A percentile compares a stretch with the other conserved stretches of the same genome.
phyloP scores from a whole-genome alignment of 2,329 filamentous ascomycete species.

The Aspergillus sp. region DNA sequence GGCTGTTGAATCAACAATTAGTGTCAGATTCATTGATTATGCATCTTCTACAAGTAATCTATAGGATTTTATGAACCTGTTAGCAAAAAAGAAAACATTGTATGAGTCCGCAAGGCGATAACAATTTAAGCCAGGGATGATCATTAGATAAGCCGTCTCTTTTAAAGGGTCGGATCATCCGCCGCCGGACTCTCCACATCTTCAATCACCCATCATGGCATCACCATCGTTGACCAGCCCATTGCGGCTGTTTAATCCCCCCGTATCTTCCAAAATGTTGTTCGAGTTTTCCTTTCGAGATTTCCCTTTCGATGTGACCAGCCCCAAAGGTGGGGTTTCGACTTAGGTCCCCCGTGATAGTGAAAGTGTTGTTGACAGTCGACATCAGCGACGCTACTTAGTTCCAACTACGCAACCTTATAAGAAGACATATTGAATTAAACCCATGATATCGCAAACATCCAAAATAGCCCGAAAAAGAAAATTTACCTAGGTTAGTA shows the following conservation, averaged over 20 bases:
- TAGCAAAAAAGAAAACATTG: background rate
- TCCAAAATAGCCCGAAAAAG: background rate
- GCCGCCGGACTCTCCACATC: background rate
- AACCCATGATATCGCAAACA: background rate
- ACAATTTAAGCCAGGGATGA: background rate
- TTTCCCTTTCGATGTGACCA: conserved; percentile 14
- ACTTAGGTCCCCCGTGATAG: conserved; percentile 22
- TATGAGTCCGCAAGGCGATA: background rate
- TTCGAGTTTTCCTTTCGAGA: conserved; percentile 1
- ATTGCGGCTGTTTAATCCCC: conserved; percentile 14
- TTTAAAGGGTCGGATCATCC: conserved; percentile 1
- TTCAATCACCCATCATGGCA: conserved; percentile 24
- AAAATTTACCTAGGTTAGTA: background rate
- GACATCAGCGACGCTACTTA: conserved; percentile 12
- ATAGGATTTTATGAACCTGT: background rate
- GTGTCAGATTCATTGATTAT: background rate
- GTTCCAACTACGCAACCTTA: background rate
- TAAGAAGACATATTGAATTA: background rate
- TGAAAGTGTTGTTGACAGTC: conserved; percentile 20
- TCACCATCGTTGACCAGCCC: conserved; percentile 16
- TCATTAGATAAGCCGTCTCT: conserved; percentile 22
- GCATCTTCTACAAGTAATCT: background rate
- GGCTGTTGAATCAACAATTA: background rate
- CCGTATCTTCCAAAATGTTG: conserved; percentile 5
- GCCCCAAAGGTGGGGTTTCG: conserved; percentile 36